Base-by-base conservation (phyloP, 2,329 filamentous ascomycete genomes). In the Pyricularia sp. region DNA sequence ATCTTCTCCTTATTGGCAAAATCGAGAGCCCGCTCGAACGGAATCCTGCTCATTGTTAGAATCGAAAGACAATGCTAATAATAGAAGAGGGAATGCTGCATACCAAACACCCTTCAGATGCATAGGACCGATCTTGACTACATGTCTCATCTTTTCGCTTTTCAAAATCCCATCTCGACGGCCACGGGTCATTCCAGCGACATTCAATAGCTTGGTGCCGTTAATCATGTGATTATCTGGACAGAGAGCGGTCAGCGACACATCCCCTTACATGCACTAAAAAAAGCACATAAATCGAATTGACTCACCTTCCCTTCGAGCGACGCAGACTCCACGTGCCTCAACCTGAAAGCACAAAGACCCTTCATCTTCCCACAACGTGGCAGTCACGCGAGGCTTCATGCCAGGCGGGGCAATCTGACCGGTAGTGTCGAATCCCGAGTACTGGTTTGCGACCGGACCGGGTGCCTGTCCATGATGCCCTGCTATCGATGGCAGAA, bases 1-100 rank as follows among this genome's bases (percentile, higher is more conserved):
- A 98, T 99, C 82, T 98, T 98, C 80, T 99, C 95, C 85, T 97
- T 98, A 83, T 99, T 99, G 72, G 95, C 95, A 78, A 99, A 98
- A 75, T 98, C 95, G 68, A 99, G 83, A n/a, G 95, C 95, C 73
- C 95, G 90, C 74, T 98, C 95, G 75, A 97, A 98, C 1, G 95
- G 95, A 75, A 99, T 99, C 94, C 94, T 97, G 74, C 23, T 66
- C 23, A 14, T 14, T 20, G 61, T 73, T 70, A 72, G 72, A 66
- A 65, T 55, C 55, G 71, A 65, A 63, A 4, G 28, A 7, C 12
- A 11, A 68, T 1, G 33, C 2, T 26, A n/a, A 63, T 30, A 33
- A 65, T 58, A 42, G n/a, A n/a, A 11, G 9, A 61, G n/a, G 36
- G 31, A 58, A 59, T 20, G n/a, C 26, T 70, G 82, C 91, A 82